Conservation (phyloP, 2,329 filamentous ascomycete genomes). For the Paraconiothyrium brasiliense region DNA sequence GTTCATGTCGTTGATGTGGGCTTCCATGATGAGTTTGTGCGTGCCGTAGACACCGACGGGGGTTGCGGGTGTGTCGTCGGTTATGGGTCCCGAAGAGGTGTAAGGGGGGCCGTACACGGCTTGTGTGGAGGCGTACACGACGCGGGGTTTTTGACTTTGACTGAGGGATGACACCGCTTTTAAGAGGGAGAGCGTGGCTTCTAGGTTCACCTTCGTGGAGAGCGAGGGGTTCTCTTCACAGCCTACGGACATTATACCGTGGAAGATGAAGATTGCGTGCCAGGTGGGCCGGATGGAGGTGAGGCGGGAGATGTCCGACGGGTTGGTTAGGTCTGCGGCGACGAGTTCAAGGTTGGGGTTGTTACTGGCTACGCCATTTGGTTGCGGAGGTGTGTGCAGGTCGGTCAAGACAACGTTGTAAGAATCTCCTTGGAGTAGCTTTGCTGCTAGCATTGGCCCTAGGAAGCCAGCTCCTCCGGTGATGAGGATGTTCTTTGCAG, state of each 20-base stretch:
- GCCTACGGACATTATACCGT: slow-evolving; percentile 71
- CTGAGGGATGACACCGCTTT: slow-evolving; percentile 51
- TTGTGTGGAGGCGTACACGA: slow-evolving; percentile 67
- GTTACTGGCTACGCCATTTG: slow-evolving; percentile 46
- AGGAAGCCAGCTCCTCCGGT: slow-evolving; percentile 70
- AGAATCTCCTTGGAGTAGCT: slow-evolving; percentile 56
- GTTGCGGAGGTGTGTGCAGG: slow-evolving; percentile 61
- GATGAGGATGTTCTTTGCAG: slow-evolving; percentile 59
- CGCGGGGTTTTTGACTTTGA: slow-evolving; percentile 31
- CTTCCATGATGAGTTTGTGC: slow-evolving; percentile 12
- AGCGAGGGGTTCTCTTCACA: slow-evolving; percentile 67
- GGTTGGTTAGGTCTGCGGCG: slow-evolving; percentile 38
- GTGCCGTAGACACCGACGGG: slow-evolving; percentile 11
- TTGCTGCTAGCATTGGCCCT: slow-evolving; percentile 63
- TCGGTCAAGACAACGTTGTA: slow-evolving; percentile 64
- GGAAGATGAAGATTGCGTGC: slow-evolving; percentile 61
- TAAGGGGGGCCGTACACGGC: slow-evolving; percentile 59
- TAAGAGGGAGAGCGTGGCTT: slow-evolving; percentile 63
- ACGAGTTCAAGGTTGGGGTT: neutral
- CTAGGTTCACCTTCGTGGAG: slow-evolving; percentile 66
- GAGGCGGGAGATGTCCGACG: slow-evolving; percentile 18
- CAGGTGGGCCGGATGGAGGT: neutral
- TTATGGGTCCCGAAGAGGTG: neutral
- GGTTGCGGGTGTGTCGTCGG: slow-evolving; percentile 1
- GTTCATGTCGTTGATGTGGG: slow-evolving; percentile 7